Evolutionary conservation across 768 basidiomycete species (phyloP), one percentile per base, ranked within the genome.

Genomic region (Suillus fuscotomentosus): DNA sequence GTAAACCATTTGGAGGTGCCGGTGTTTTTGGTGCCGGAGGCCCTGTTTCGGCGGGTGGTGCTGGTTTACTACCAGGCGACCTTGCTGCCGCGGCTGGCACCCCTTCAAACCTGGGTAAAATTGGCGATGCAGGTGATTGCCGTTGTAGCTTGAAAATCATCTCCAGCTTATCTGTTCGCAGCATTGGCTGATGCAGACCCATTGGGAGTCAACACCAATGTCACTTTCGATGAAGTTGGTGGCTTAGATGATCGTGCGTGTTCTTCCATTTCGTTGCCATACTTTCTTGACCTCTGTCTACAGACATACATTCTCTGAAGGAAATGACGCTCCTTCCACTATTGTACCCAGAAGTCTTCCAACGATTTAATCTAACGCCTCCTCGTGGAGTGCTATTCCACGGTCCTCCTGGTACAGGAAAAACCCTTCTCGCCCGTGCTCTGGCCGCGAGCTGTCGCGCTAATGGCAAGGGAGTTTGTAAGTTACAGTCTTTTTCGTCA

Each of bases 321-420:
- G 97, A 99, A 75, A 99, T 99, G 97, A 98, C 98, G 0, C 82
- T 98, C 10, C 84, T 99, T 0, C 97, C 97, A 2, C 80, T 99
- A 0, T 79, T 98, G 27, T 99, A 99, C 73, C 97, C 97, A 0
- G 97, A 99, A 76, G 88, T 99, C 15, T 99, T 99, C 73, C 94
- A 96, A 69, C 87, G 88, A 56, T 97, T 99, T 76, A 89, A 87
- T 60, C 87, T 99, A 45, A 98, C 95, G 0, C 97, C 97, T 48
- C 97, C 97, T 2, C 85, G 97, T 39, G 97, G 97, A 59, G 97
- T 99, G 0, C 80, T 99, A 24, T 97, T 99, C 78, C 97, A 99
- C 72, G 97, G 97, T 17, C 97, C 97, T 11, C 97, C 97, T 0
- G 97, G 97, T n/a, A 99, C 97, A 0, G 97, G 97, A 54, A 96